A percentile compares a stretch with the other conserved stretches of the same genome.
Conservation (phyloP, 164 flowering plant species). For the Vitis riparia region DNA sequence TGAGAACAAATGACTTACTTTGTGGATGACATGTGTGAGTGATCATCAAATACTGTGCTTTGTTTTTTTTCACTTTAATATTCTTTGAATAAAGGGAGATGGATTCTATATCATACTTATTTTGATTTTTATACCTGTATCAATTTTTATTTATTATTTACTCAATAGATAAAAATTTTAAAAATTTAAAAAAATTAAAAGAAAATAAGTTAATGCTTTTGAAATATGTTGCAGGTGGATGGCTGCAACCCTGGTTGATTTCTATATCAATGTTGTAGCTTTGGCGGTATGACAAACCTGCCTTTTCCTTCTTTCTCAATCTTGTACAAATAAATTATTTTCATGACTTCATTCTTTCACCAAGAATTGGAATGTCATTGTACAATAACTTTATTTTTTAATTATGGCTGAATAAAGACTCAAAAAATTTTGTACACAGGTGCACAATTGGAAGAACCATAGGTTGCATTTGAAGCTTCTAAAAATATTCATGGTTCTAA, state of each 20-base stretch:
- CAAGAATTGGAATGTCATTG: no score
- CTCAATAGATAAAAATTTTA: background rate
- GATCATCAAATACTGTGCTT: background rate
- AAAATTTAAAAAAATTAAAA: background rate
- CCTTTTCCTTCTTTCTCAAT: background rate
- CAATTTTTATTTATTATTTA: background rate
- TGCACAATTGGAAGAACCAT: no score
- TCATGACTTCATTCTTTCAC: background rate
- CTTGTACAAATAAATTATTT: background rate
- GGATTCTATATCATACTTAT: background rate
- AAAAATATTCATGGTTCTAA: no score
- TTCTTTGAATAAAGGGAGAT: background rate
- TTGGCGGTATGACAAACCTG: conserved; percentile 35
- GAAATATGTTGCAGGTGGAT: conserved; percentile 48
- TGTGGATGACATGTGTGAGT: background rate
- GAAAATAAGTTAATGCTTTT: no score
- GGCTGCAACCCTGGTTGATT: conserved; percentile 55
- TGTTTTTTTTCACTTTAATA: background rate
- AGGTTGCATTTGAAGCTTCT: no score
- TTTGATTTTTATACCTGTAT: background rate
- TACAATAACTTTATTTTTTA: no score
- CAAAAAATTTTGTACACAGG: no score
- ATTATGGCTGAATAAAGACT: no score
- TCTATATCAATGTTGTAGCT: conserved; percentile 39
- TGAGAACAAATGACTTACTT: background rate